Conservation (phyloP, 768 basidiomycete species). For the Pulveroboletus sp. region DNA sequence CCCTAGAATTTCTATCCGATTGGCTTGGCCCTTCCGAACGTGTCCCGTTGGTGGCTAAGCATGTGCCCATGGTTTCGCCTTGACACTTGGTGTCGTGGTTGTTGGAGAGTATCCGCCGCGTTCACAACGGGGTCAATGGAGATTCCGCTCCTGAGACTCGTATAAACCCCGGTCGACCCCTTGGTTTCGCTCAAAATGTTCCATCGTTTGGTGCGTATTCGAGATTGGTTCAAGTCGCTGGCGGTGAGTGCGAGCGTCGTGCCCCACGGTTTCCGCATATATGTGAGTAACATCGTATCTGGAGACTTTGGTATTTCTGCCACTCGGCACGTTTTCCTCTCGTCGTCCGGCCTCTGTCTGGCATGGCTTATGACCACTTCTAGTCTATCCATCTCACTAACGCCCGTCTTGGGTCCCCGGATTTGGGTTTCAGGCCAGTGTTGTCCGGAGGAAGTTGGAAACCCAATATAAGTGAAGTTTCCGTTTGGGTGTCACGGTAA, state of each 20-base stretch:
- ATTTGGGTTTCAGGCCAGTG: background rate
- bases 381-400: background rate
- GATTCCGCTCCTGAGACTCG: background rate
- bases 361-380: background rate
- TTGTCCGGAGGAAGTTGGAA: background rate
- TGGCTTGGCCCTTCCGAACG: conserved; percentile 2
- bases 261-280: too few species aligned
- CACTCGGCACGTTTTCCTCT: too few species aligned
- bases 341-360: background rate
- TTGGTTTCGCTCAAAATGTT: background rate
- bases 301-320: background rate
- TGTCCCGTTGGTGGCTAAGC: background rate
- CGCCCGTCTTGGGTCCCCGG: background rate
- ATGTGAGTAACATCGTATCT: too few species aligned
- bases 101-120: conserved; percentile 1
- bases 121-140: background rate
- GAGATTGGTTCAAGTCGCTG: background rate
- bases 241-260: background rate
- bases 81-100: background rate
- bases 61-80: background rate
- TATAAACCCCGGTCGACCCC: background rate
- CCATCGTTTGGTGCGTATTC: background rate
- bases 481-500: background rate
- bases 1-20: background rate
- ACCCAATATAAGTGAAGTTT: background rate